These are phyloP conservation scores for Trichoderma koningii DNA, from an alignment of 2,329 filamentous ascomycete species.

Conservation along the genomic window DNA sequence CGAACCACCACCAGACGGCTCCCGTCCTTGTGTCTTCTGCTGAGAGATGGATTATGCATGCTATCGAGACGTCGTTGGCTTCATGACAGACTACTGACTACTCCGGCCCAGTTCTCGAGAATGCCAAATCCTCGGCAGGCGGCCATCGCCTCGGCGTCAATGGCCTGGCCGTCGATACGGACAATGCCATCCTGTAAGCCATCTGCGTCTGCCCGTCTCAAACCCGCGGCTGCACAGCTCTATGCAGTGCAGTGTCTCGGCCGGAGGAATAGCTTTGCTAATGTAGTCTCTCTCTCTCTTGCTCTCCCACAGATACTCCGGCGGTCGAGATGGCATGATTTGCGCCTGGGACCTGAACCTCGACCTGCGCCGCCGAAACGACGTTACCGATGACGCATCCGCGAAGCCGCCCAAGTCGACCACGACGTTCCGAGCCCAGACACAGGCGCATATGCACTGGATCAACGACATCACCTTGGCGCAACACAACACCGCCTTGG, in stretches of 20 bases:
- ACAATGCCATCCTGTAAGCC: constrained; percentile 81
- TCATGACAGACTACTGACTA: background rate
- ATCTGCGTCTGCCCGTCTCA: constrained; percentile 24
- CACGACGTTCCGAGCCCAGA: constrained; percentile 62
- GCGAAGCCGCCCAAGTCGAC: constrained; percentile 44
- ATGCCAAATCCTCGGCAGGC: constrained; percentile 61
- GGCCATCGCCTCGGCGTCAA: constrained; percentile 95
- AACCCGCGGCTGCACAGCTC: constrained; percentile 1
- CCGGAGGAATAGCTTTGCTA: background rate
- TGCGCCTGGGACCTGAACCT: constrained; percentile 92
- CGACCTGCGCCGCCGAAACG: constrained; percentile 53
- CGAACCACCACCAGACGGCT: background rate
- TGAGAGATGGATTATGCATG: background rate
- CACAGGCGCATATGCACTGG: constrained; percentile 87
- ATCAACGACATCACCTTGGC: constrained; percentile 89
- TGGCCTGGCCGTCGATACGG: constrained; percentile 82
- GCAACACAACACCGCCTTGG: constrained; percentile 74
- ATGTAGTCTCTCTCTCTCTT: constrained; percentile 40
- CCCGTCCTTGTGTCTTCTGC: background rate
- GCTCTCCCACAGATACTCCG: constrained; percentile 97
- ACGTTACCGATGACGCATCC: constrained; percentile 37
- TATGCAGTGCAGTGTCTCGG: background rate
- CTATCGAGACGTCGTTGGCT: background rate
- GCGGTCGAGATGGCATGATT: constrained; percentile 90
- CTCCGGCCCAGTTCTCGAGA: constrained; percentile 55